These are phyloP conservation scores for Globisporangium radiosum DNA, from an alignment of 352 stramenopile genomes.

Conservation along the genomic window DNA sequence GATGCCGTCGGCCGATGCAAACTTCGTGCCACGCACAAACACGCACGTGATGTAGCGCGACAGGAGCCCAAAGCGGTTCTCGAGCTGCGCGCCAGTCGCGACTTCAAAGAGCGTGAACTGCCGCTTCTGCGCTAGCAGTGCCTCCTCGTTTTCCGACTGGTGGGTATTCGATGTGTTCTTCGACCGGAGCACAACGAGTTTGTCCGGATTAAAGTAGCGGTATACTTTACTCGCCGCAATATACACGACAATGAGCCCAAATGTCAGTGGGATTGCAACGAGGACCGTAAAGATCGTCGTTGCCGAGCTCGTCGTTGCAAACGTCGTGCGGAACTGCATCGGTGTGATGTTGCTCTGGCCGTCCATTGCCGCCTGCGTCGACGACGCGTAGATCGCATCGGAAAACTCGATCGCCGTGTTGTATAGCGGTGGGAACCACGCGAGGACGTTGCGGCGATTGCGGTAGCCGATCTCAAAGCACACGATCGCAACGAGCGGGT, in stretches of 20 bases:
- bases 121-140: slow-evolving; percentile 12
- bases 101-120: slow-evolving; percentile 21
- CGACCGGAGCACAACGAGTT: neutral
- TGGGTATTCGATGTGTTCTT: neutral
- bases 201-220: slow-evolving; percentile 8
- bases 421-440: neutral
- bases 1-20: slow-evolving; percentile 32
- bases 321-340: slow-evolving; percentile 6
- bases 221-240: slow-evolving; percentile 18
- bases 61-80: slow-evolving; percentile 30
- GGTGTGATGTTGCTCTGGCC: slow-evolving; percentile 1
- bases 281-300: neutral
- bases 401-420: neutral
- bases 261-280: neutral
- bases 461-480: slow-evolving; percentile 27
- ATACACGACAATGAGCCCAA: slow-evolving; percentile 1
- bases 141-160: neutral
- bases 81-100: slow-evolving; percentile 17
- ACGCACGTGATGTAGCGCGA: slow-evolving; percentile 42
- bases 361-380: neutral
- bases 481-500: slow-evolving; percentile 18
- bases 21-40: slow-evolving; percentile 26
- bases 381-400: neutral
- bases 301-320: neutral
- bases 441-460: slow-evolving; percentile 11